phyloP scores from a whole-genome alignment of 1,139 yeast species.

The Lipomyces yarrowii region DNA sequence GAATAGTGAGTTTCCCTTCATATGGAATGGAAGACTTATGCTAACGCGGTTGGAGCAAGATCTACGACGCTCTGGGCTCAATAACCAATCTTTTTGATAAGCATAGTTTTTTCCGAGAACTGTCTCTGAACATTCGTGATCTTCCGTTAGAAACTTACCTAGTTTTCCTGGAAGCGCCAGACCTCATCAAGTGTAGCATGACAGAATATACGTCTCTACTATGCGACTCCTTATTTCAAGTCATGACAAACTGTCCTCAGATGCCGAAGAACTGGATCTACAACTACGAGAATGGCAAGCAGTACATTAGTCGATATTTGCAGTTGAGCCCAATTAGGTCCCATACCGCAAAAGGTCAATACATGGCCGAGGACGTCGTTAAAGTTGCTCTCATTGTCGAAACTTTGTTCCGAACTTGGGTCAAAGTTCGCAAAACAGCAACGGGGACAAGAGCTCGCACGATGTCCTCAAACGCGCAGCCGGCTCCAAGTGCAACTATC shows the following conservation, averaged over 20 bases:
- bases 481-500: not conserved
- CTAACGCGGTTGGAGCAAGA: not conserved
- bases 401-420: conserved; percentile 19
- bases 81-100: conserved; percentile 6
- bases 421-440: conserved; percentile 10
- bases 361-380: conserved; percentile 10
- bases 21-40: not conserved
- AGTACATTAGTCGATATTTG: conserved; percentile 11
- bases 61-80: conserved; percentile 15
- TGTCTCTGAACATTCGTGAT: conserved; percentile 14
- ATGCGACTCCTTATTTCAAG: conserved; percentile 13
- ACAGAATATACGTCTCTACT: conserved; percentile 11
- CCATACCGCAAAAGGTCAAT: not conserved
- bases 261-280: conserved; percentile 19
- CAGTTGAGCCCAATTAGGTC: conserved; percentile 4
- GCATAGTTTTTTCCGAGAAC: conserved; percentile 17
- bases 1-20: conserved; percentile 5
- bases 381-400: conserved; percentile 16
- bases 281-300: conserved; percentile 14
- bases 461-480: not conserved
- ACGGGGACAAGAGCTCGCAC: conserved; percentile 11
- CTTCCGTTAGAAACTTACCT: conserved; percentile 9
- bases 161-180: conserved; percentile 24
- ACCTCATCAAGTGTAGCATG: conserved; percentile 5
- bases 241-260: conserved; percentile 3